phyloP scores from a whole-genome alignment of 306 rosid species.

The Echinosophora koreensis region DNA sequence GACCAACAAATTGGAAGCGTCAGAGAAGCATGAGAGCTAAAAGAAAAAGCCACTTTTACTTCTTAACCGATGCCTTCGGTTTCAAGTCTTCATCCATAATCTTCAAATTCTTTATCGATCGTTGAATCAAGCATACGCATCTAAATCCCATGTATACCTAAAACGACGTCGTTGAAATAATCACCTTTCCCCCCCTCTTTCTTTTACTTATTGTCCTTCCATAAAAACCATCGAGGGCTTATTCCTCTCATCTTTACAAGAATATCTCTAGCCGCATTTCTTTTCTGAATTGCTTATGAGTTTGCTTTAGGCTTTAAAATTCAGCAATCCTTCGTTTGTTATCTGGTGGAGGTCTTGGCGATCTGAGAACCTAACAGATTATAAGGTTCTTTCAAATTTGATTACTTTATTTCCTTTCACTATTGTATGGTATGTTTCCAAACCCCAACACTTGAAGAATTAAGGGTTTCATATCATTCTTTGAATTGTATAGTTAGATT shows the following conservation, averaged over 20 bases:
- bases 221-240: too few species aligned
- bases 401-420: background rate
- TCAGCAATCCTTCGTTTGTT: background rate
- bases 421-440: background rate
- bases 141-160: conserved; percentile 27
- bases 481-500: background rate
- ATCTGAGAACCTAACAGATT: background rate
- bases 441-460: background rate
- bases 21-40: too few species aligned
- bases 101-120: too few species aligned
- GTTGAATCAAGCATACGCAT: too few species aligned
- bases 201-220: too few species aligned
- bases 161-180: too few species aligned
- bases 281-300: background rate
- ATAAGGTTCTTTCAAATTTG: background rate
- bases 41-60: too few species aligned
- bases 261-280: background rate
- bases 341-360: background rate
- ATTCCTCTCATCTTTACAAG: too few species aligned
- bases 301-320: background rate
- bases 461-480: background rate
- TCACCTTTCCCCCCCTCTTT: background rate
- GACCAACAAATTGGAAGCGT: too few species aligned
- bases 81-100: too few species aligned
- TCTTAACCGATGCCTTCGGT: too few species aligned